phyloP scores from a whole-genome alignment of 495 filamentous ascomycete species.

The Baudoinia panamericana region DNA sequence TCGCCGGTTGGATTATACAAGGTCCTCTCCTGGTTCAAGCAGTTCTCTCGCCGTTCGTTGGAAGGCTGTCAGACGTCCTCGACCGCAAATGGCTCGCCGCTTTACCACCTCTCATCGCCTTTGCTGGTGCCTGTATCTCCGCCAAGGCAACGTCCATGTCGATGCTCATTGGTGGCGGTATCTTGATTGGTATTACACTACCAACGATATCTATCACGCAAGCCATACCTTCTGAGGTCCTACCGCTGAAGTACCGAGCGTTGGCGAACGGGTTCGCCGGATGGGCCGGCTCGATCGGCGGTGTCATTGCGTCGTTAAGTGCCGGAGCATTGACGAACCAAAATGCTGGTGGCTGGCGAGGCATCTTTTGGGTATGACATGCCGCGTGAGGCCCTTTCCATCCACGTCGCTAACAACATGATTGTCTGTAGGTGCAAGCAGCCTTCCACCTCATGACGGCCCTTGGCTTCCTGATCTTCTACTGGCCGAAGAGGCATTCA shows the following conservation, averaged over 20 bases:
- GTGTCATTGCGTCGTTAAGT: conserved; percentile 35
- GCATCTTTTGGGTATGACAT: conserved; percentile 37
- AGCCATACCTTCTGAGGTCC: conserved; percentile 41
- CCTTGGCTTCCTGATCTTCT: conserved; percentile 38
- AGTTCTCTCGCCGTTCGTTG: conserved; percentile 41
- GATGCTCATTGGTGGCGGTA: conserved; percentile 42
- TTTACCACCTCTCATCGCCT: conserved; percentile 38
- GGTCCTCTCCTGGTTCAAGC: conserved; percentile 42
- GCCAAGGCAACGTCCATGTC: conserved; percentile 42
- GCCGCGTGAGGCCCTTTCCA: too few relatives aligned
- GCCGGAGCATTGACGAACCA: conserved; percentile 41
- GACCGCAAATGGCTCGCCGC: conserved; percentile 40
- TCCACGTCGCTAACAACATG: too few relatives aligned
- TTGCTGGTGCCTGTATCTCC: conserved; percentile 39
- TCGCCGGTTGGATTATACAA: conserved; percentile 45
- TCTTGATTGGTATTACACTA: conserved; percentile 41
- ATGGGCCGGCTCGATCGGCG: conserved; percentile 37
- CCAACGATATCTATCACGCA: conserved; percentile 41
- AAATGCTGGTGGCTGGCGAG: conserved; percentile 36
- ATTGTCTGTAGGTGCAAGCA: conserved; percentile 40
- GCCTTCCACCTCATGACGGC: conserved; percentile 37
- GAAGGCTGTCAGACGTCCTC: conserved; percentile 42
- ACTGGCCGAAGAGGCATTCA: conserved; percentile 34
- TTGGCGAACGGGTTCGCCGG: conserved; percentile 40
- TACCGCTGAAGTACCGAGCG: conserved; percentile 41